Evolutionary conservation across 2,329 filamentous ascomycete genomes (phyloP).

Genomic region (Aspergillus terreus): DNA sequence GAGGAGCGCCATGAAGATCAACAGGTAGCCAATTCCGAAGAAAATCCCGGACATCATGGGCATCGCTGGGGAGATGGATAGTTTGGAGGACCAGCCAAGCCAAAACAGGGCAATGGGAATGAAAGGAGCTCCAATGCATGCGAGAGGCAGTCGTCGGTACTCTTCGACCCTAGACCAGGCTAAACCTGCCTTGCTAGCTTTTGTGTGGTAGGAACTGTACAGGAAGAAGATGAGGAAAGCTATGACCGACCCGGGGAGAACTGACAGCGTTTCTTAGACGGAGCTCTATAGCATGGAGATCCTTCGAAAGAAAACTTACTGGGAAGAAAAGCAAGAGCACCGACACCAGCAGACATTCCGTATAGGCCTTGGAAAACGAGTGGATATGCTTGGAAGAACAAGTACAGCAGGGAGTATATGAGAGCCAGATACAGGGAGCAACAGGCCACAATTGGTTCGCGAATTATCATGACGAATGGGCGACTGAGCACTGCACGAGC

Average conservation of each 20-base stretch:
- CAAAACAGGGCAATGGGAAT: slow-evolving; percentile 47
- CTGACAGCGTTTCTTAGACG: neutral
- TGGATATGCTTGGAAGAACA: slow-evolving; percentile 71
- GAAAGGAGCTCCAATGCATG: slow-evolving; percentile 64
- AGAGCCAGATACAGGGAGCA: slow-evolving; percentile 67
- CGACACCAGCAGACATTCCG: slow-evolving; percentile 24
- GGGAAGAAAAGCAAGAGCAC: slow-evolving; percentile 28
- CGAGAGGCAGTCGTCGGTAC: slow-evolving; percentile 65
- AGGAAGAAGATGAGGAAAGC: slow-evolving; percentile 58
- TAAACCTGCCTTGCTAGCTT: slow-evolving; percentile 45
- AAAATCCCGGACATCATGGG: slow-evolving; percentile 58
- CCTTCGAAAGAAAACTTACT: slow-evolving; percentile 11
- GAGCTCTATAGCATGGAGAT: neutral
- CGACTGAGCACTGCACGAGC: slow-evolving; percentile 63
- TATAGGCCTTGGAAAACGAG: slow-evolving; percentile 56
- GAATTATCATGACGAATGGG: slow-evolving; percentile 66
- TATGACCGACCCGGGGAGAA: slow-evolving; percentile 58
- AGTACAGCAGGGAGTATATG: slow-evolving; percentile 63
- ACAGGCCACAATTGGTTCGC: slow-evolving; percentile 67
- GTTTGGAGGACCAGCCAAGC: slow-evolving; percentile 31
- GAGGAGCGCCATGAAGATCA: slow-evolving; percentile 60
- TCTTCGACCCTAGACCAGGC: slow-evolving; percentile 57
- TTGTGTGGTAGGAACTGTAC: slow-evolving; percentile 58
- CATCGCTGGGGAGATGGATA: slow-evolving; percentile 17
- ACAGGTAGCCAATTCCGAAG: slow-evolving; percentile 55